Base-by-base conservation (phyloP, 148 eudicot genomes). In the Bassia scoparia region DNA sequence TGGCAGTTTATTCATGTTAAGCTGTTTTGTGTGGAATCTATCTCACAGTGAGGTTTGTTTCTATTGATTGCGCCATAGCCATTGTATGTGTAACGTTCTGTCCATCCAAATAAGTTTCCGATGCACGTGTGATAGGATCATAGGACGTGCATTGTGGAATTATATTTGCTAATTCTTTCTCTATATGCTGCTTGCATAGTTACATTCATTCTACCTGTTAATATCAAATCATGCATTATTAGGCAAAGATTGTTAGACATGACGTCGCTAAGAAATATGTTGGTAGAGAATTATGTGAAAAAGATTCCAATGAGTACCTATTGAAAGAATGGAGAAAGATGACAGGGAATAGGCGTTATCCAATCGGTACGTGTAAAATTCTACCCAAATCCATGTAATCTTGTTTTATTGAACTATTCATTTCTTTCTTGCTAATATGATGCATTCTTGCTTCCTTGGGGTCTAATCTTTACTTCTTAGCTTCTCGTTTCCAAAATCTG, bases 181-280 rank as follows among this genome's bases (percentile, higher is more conserved):
- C 37, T 4, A 59, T 5, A 48, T 48, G 14, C 35, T 35, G 48
- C 34, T 20, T 48, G 1, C 4, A 37, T 78, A 62, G n/a, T n/a
- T n/a, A n/a, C n/a, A n/a, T n/a, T n/a, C n/a, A 78, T 65, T 18
- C 31, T 20, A 9, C 24, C 30, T 78, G 26, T 35, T 54, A 7
- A 75, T 15, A 20, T 50, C 21, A 67, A 38, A n/a, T 29, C 31
- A 35, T 83, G 89, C 87, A 93, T 91, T 95, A 58, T 77, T 95
- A 54, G 96, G 97, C 27, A 91, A 91, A 88, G 98, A 94, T 33
- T 91, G 96, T 79, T 84, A 86, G 98, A 94, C 77, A 94, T 73
- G 98, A 94, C 77, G 85, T 95, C 75, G 98, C 98, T 10, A 86
- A 31, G 97, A 89, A 78, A 89, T 83, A 91, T 95, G 93, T 34